These are phyloP conservation scores for Aspergillus ostianus DNA, from an alignment of 495 filamentous ascomycete genomes.

Conservation along the genomic window DNA sequence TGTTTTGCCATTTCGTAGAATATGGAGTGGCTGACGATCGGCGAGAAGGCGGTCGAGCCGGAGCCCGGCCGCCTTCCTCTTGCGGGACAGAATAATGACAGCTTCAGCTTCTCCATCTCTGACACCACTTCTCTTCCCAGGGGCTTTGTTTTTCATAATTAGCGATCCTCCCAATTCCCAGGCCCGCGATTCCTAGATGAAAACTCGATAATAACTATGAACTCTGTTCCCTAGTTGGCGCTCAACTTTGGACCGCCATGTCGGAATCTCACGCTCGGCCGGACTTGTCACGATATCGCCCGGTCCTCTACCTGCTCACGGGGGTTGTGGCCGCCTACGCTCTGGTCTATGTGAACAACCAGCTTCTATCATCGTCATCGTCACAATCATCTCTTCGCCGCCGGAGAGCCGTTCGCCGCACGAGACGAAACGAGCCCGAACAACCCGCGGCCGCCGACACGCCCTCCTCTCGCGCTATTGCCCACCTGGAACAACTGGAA, in stretches of 20 bases:
- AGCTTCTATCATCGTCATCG: conserved; percentile 30
- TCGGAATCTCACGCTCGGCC: conserved; percentile 34
- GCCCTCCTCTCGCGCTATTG: conserved; percentile 41
- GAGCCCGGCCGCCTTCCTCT: background rate
- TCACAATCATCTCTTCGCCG: conserved; percentile 40
- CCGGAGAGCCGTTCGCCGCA: conserved; percentile 46
- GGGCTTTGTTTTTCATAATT: background rate
- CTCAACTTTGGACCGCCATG: conserved; percentile 29
- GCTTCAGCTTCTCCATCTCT: background rate
- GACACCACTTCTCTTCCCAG: background rate
- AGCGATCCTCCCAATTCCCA: background rate
- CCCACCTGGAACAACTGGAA: conserved; percentile 45
- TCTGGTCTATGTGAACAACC: conserved; percentile 45
- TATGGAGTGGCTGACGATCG: background rate
- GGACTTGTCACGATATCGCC: conserved; percentile 47
- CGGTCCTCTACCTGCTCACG: conserved; percentile 48
- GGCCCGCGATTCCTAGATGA: background rate
- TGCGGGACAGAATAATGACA: background rate
- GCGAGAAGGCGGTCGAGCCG: conserved; percentile 2
- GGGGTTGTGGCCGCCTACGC: conserved; percentile 50
- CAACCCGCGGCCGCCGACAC: conserved; percentile 27
- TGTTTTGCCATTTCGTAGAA: no score
- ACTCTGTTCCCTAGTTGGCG: conserved; percentile 18
- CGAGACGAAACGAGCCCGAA: conserved; percentile 32
- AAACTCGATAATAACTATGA: conserved; percentile 13